Evolutionary conservation across 148 eudicot species (phyloP).

Genomic region (Mesembryanthemum crystallinum): DNA sequence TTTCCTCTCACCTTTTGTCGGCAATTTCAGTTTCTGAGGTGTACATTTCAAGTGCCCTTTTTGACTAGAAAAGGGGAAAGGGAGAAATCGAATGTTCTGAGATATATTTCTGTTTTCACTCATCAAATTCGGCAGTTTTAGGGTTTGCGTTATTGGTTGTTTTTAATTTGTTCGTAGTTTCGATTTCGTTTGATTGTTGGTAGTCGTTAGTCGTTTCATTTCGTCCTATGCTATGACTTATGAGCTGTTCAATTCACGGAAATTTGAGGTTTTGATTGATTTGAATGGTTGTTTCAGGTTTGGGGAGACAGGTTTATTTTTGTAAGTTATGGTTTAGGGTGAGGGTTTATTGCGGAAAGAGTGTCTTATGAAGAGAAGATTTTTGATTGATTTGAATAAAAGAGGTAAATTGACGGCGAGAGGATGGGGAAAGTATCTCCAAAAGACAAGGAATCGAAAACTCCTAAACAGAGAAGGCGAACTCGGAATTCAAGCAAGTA

Average conservation of each 20-base stretch:
- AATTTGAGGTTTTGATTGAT: not conserved
- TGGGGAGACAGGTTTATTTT: not conserved
- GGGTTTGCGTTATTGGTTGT: not conserved
- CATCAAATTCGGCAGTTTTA: not conserved
- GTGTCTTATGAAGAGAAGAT: conserved; percentile 7
- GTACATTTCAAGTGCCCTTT: not conserved
- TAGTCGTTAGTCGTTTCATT: not conserved
- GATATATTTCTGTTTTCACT: too few relatives aligned
- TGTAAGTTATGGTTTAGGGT: conserved; percentile 7
- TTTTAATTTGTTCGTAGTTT: not conserved
- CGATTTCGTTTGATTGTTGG: not conserved
- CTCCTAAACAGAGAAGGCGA: conserved; percentile 55
- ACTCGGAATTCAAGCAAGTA: conserved; percentile 49
- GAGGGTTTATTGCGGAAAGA: not conserved
- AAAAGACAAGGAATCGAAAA: conserved; percentile 48
- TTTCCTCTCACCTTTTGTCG: not conserved
- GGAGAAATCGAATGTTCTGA: too few relatives aligned
- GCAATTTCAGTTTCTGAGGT: not conserved
- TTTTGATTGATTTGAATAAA: conserved; percentile 15
- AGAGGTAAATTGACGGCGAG: conserved; percentile 7
- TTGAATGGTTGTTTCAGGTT: conserved; percentile 21
- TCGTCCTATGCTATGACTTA: not conserved
- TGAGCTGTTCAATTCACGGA: not conserved
- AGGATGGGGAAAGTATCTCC: conserved; percentile 80
- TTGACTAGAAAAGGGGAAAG: too few relatives aligned